Conservation (phyloP, 2,329 filamentous ascomycete genomes). For the Penicillium brevicompactum region DNA sequence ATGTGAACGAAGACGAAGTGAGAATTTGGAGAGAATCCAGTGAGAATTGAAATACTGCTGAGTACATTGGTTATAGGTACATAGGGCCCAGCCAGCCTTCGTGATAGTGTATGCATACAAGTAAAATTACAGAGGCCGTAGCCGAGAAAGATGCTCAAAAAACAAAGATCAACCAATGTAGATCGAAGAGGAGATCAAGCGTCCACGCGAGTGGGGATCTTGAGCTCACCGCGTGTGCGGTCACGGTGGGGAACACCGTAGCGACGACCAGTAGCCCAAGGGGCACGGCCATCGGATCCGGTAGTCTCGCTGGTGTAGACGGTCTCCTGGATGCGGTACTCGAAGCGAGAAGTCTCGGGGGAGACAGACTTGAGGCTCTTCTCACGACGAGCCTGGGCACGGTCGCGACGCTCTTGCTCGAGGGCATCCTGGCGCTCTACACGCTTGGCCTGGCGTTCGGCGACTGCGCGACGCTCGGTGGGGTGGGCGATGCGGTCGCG, state of each 20-base stretch:
- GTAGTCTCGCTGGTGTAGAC: conserved; percentile 57
- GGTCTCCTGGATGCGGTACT: conserved; percentile 61
- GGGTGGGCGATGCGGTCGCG: conserved; percentile 45
- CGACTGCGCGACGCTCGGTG: conserved; percentile 34
- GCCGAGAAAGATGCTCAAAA: conserved; percentile 10
- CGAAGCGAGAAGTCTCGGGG: conserved; percentile 55
- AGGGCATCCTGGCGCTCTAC: conserved; percentile 43
- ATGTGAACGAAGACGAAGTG: too few relatives aligned
- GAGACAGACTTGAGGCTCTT: conserved; percentile 46
- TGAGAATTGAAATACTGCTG: conserved; percentile 10
- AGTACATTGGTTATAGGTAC: conserved; percentile 23
- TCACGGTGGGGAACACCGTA: conserved; percentile 66
- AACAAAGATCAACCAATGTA: neutral
- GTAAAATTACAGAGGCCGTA: conserved; percentile 18
- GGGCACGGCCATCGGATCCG: conserved; percentile 57
- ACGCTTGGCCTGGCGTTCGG: conserved; percentile 47
- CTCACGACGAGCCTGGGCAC: conserved; percentile 46
- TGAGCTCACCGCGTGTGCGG: conserved; percentile 63
- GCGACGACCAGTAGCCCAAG: conserved; percentile 57
- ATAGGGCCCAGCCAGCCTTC: conserved; percentile 17
- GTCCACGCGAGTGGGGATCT: conserved; percentile 64
- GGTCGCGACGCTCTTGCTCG: conserved; percentile 42
- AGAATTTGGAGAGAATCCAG: neutral
- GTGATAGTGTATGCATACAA: conserved; percentile 28
- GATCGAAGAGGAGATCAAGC: conserved; percentile 31